Evolutionary conservation across 495 filamentous ascomycete species (phyloP), one percentile per base, ranked within the genome.

Genomic region (Talaromyces ruber): DNA sequence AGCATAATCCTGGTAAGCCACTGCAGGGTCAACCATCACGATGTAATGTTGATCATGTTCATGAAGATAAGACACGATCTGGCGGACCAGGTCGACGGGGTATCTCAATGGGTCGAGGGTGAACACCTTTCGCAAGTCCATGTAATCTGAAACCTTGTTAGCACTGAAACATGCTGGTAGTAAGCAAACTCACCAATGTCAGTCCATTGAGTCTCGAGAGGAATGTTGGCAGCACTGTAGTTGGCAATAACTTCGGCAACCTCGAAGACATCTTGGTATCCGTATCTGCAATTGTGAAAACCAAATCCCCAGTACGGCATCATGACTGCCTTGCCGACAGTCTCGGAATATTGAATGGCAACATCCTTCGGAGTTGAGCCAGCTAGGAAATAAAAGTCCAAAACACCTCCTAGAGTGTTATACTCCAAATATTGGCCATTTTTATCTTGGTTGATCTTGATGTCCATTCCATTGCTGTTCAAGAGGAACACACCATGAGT

Each of bases 181-280:
- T 47, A 51, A 51, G 39, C 58, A 16, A 56, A 22, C 59, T 9
- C 29, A 55, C 62, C 79, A 56, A 93, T 93, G 67, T 93, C 90
- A 4, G 88, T 93, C 91, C 91, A 95, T 85, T 92, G 90, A 0
- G 88, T 92, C 71, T 96, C 91, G 7, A 96, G 75, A 0, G 91
- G 91, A 63, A 95, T 95, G 7, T 73, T 72, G 11, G 91, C 90
- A 30, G 76, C 69, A 61, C 82, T 87, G 74, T 95, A 94, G 70
- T 94, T 95, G 55, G 85, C 82, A 24, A 94, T 84, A 1, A 87
- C 89, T 66, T 91, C 91, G 25, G 90, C 90, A 29, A 94, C 83
- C 37, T 90, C 85, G 63, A 82, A 93, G 56, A 86, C 82, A 74
- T 93, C 90, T 30, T 76, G 80, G 68, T 92, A 92, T 29, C 91